Evolutionary conservation across 441 rosid species (phyloP), one percentile per base, ranked within the genome.

Genomic region (Populus hybrid): DNA sequence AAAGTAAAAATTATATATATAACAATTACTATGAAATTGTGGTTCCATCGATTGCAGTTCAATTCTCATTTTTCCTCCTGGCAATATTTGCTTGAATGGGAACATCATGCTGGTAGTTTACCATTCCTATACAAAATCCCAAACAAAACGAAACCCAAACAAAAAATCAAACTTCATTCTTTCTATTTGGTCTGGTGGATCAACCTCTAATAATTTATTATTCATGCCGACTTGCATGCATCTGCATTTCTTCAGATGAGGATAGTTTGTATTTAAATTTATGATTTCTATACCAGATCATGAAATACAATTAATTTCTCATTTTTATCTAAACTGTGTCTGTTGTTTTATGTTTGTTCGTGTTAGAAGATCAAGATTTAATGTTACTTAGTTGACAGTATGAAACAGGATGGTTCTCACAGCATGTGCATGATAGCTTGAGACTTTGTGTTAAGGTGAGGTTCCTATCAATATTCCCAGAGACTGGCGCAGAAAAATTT

Each of bases 361-460:
- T 50, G 75, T 73, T 75, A 18, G 32, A 67, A 69, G 40, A 69
- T 36, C 65, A 24, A 46, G 66, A 68, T 50, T 76, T 72, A 38
- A 80, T 80, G 76, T 67, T 20, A 76, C 80, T 74, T 79, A 20
- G 74, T 88, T 87, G 78, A 82, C 86, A 97, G 98, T 85, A 85
- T 79, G 90, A 83, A 91, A 87, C 96, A 73, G 98, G 99, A 80
- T 97, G 99, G 99, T 94, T 97, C 87, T 87, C 87, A 7, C 91
- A 83, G 72, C 81, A 88, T 50, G 77, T 88, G 82, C 91, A 92
- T 80, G 98, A 92, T 79, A 86, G 91, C 83, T 84, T 97, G 78
- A 92, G 97, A 83, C 88, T 85, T 76, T 90, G 95, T 70, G 89
- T 93, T 40, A 89, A 92, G 86, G 82, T 93, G 84, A 89, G 92